Base-by-base conservation (phyloP, 345 rosid genomes). In the Citrus inodora region DNA sequence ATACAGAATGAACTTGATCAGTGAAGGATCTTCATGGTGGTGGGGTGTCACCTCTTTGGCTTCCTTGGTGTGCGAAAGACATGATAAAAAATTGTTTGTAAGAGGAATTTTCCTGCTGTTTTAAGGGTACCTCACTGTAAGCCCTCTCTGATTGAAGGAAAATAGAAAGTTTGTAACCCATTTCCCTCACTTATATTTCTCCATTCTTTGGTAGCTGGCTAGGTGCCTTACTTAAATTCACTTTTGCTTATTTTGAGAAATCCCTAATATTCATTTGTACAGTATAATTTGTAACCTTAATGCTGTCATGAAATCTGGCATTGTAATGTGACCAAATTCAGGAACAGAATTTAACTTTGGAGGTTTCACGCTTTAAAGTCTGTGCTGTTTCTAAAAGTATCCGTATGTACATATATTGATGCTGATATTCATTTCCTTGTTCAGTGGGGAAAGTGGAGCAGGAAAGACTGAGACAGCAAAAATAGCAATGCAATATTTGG, bases 391-490 rank as follows among this genome's bases (percentile, higher is more conserved):
- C n/a, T 40, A 16, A 75, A 81, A 63, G 27, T 32, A 30, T 32
- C 42, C 19, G 11, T 24, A 21, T 37, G 10, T 56, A 25, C 38
- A 70, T 82, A 24, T 75, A 33, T 73, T 76, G 22, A 78, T 82
- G 17, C 53, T 70, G 75, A 48, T 78, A 53, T 71, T 80, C 65
- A 62, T 67, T 81, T 90, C 59, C 78, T 88, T 78, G 78, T 85
- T 30, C 90, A 96, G 99, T 40, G 99, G 99, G 73, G 99, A 95
- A 87, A 95, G 99, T 89, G 99, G 98, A 80, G 99, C 99, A 25
- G 99, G 99, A 77, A 96, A 96, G 87, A 96, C 99, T 30, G 98
- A 96, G 90, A 94, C 99, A 32, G 99, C 99, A 66, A 96, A 96
- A 90, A 96, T 96, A 87, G 97, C 98, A 62, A 96, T 96, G 99